Evolutionary conservation across 495 filamentous ascomycete genomes (phyloP), one percentile per base, ranked within the genome.

Genomic region (Penicillium nucicola): DNA sequence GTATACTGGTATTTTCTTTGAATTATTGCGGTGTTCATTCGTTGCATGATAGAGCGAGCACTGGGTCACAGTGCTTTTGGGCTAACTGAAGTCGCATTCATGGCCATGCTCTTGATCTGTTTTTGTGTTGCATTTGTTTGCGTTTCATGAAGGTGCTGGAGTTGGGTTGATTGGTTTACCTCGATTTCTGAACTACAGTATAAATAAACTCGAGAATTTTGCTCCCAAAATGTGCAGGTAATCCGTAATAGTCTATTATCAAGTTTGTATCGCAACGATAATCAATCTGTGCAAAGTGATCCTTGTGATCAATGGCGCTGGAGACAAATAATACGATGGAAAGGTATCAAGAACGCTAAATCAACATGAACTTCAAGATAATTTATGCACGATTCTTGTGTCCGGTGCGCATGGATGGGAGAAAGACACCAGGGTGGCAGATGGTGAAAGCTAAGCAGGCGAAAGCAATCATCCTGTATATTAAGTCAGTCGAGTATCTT

Each of bases 391-490:
- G 52, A 6, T 48, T 63, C 45, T 71, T 69, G 41, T 50, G 23
- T 9, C 62, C 61, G 18, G 56, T 70, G 38, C 72, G 56, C 56
- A 80, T 67, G 6, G 70, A 67, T 8, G 68, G 70, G 43, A 82
- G 72, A 62, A 66, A 74, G 23, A 74, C 58, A 9, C 70, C 77
- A 0, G 79, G 79, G 43, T 81, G 76, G 59, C 74, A 75, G 15
- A 73, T 45, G 0, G 77, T 82, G 9, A 80, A 64, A 18, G 67
- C 45, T 3, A 77, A 43, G 2, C 66, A 61, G 7, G 73, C 71
- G n/a, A 82, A 49, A 6, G 65, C 66, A 38, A 78, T 68, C 78
- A 82, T 81, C 62, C 73, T 75, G 38, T 47, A 38, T n/a, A 22
- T 4, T 10, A 8, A 14, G 25, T 52, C 11, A 46, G 49, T 4